phyloP scores from a whole-genome alignment of 192 early-diverging fungal species.

The Rhizoclosmatium globosum region DNA sequence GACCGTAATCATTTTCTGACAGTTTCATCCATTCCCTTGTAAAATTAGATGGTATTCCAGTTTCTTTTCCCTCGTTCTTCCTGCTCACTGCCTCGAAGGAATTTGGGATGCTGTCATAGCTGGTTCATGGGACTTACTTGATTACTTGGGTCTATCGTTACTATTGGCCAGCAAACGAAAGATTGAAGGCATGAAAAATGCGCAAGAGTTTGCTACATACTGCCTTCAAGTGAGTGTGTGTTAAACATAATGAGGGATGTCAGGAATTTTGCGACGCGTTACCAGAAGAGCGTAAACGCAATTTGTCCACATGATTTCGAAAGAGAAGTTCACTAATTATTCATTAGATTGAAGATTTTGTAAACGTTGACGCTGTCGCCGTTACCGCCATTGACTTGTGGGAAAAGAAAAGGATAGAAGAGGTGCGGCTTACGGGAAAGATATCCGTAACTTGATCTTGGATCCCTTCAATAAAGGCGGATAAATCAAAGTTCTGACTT shows the following conservation, averaged over 20 bases:
- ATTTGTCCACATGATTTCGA: not conserved
- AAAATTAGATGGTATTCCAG: conserved; percentile 47
- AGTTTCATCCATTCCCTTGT: not conserved
- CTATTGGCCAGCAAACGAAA: conserved; percentile 47
- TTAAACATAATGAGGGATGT: not conserved
- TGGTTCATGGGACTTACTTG: conserved; percentile 41
- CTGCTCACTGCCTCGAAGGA: conserved; percentile 46
- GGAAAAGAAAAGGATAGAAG: conserved; percentile 38
- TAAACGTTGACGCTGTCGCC: conserved; percentile 54
- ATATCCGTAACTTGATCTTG: no score
- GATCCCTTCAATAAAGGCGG: not conserved
- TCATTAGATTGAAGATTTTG: conserved; percentile 40
- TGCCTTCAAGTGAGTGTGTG: conserved; percentile 35
- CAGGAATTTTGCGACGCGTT: not conserved
- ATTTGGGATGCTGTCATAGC: conserved; percentile 48
- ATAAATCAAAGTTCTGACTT: no score
- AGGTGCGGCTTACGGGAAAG: not conserved
- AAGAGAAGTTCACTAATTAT: not conserved
- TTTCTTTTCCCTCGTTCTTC: conserved; percentile 46
- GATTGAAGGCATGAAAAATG: conserved; percentile 30
- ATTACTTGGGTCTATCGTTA: conserved; percentile 48
- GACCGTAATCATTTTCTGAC: no score
- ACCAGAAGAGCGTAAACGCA: not conserved
- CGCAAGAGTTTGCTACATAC: conserved; percentile 38
- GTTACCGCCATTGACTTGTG: conserved; percentile 53